Percentiles rank a stretch among this genome's conserved stretches.
These are phyloP conservation scores for Cylindrodendrum hubeiense DNA, from an alignment of 2,329 filamentous ascomycete species.

Conservation along the genomic window DNA sequence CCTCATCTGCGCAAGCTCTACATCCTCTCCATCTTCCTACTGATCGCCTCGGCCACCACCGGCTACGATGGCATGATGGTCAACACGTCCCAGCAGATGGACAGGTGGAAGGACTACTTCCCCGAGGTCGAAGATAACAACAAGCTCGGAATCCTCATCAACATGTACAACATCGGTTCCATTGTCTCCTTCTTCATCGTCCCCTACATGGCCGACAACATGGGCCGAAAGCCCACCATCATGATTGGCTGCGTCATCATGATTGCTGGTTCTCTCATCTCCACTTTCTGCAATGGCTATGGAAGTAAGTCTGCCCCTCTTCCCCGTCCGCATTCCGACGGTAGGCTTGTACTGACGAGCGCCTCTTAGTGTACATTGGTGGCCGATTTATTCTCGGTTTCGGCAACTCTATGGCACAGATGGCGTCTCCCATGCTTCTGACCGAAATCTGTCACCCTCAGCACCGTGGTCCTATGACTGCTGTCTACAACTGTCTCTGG, in stretches of 20 bases:
- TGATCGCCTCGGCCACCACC: constrained; percentile 71
- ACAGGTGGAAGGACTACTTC: constrained; percentile 66
- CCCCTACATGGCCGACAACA: constrained; percentile 59
- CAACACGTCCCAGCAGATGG: constrained; percentile 70
- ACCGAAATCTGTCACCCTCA: constrained; percentile 77
- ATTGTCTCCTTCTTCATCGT: constrained; percentile 61
- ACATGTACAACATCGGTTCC: constrained; percentile 65
- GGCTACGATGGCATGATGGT: constrained; percentile 73
- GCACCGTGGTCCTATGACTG: constrained; percentile 73
- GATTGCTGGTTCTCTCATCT: constrained; percentile 57
- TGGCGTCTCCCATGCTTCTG: constrained; percentile 73
- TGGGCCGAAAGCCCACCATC: constrained; percentile 59
- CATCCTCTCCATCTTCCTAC: constrained; percentile 64
- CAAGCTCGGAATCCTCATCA: constrained; percentile 62
- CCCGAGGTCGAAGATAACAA: constrained; percentile 52
- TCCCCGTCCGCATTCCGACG: not conserved
- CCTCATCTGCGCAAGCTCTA: constrained; percentile 69
- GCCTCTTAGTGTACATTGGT: constrained; percentile 51
- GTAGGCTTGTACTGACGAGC: constrained; percentile 7
- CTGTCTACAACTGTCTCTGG: constrained; percentile 78
- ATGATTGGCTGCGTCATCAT: constrained; percentile 59
- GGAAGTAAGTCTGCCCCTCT: constrained; percentile 50
- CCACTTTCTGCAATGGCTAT: constrained; percentile 57
- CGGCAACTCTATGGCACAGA: constrained; percentile 74
- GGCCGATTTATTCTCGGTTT: constrained; percentile 67